These are phyloP conservation scores for Globisporangium acanthophoron DNA, from an alignment of 352 stramenopile species.

Conservation along the genomic window DNA sequence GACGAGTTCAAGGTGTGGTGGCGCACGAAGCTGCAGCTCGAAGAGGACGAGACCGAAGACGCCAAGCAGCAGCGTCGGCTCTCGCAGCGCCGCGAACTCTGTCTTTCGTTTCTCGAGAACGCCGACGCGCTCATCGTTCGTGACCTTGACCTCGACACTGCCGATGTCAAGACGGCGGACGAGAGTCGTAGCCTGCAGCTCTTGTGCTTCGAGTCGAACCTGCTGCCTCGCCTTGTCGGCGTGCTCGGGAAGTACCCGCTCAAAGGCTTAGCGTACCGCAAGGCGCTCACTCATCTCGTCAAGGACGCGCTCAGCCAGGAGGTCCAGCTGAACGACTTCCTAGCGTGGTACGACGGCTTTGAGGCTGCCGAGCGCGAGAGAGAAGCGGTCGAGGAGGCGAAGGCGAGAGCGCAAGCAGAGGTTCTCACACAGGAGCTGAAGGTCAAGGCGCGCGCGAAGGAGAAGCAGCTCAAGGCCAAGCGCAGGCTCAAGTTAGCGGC, in stretches of 20 bases:
- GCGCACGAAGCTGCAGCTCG: conserved; percentile 58
- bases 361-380: conserved; percentile 40
- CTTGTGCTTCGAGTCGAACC: conserved; percentile 47
- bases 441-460: conserved; percentile 30
- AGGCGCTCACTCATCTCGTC: conserved; percentile 43
- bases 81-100: conserved; percentile 18
- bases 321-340: conserved; percentile 39
- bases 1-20: conserved; percentile 79
- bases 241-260: conserved; percentile 50
- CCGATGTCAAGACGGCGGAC: not conserved
- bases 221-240: conserved; percentile 43
- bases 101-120: conserved; percentile 40
- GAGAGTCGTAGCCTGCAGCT: not conserved
- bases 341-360: conserved; percentile 50
- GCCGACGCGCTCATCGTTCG: conserved; percentile 25
- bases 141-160: not conserved
- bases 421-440: conserved; percentile 35
- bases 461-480: conserved; percentile 26
- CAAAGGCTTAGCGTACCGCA: conserved; percentile 41
- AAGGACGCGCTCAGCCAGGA: conserved; percentile 25
- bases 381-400: conserved; percentile 35
- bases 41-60: conserved; percentile 40
- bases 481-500: conserved; percentile 23
- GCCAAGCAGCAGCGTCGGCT: conserved; percentile 18
- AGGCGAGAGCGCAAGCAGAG: conserved; percentile 35